Base-by-base conservation (phyloP, 192 early-diverging fungal species). In the Coemansia sp. region DNA sequence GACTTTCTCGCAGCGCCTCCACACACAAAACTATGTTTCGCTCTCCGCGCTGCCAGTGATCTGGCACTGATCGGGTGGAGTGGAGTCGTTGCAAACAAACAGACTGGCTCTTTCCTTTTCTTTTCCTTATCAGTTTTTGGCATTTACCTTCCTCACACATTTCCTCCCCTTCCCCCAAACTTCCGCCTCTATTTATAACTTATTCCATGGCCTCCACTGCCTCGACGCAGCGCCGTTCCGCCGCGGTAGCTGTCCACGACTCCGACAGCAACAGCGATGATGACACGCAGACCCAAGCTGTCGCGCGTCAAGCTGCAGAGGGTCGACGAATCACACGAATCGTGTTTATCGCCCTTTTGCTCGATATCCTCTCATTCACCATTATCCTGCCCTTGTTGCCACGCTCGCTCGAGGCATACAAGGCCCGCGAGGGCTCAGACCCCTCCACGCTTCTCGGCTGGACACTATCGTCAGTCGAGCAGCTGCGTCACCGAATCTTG, bases 291-390 rank as follows among this genome's bases (percentile, higher is more conserved):
- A 39, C 4, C n/a, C 61, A 62, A 9, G 20, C 36, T 40, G 60
- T 5, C 13, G 50, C 18, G 5, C 58, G 68, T 36, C 69, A 36
- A 20, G 66, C 72, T 44, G 70, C 58, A 16, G 34, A 57, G 66
- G 72, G 76, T 73, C 64, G 64, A 31, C 72, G 77, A 27, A 76
- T 84, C 52, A 71, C 81, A 13, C 81, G 69, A 20, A 74, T 84
- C 6, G 81, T 98, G 22, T 95, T 99, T 69, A 86, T 88, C 11
- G 93, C 95, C 0, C 87, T 99, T 18, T 81, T 99, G 44, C 88
- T 99, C 24, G 97, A 98, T 78, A 93, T 99, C 61, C 90, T 99
- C 29, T 92, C 96, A 6, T 99, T 99, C 82, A 99, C 97, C 11
- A 95, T 97, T 65, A 98, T 99, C 75, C 79, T 99, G 44, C 97